Evolutionary conservation across 1,284 basidiomycete species (phyloP).

Genomic region (Papiliotrema flavescens): DNA sequence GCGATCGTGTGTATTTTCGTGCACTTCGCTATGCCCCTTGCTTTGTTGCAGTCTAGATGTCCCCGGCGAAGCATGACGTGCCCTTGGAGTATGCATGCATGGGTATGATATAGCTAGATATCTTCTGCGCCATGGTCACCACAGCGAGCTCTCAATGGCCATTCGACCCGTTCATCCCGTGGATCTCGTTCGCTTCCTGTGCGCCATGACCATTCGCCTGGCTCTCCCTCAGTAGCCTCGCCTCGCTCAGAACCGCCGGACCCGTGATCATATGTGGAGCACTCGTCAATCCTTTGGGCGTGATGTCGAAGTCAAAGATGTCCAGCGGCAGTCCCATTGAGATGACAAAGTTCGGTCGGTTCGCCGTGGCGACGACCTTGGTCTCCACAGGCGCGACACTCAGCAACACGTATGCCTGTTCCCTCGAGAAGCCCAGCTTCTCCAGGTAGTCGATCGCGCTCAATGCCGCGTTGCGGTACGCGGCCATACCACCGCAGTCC

Average conservation of each 20-base stretch:
- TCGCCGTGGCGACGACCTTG: conserved; percentile 28
- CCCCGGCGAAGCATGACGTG: no score
- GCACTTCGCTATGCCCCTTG: no score
- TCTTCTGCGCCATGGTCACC: no score
- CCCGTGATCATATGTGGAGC: background rate
- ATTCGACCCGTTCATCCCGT: no score
- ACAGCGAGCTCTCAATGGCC: no score
- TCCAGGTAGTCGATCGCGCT: conserved; percentile 69
- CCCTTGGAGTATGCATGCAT: no score
- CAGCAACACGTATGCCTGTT: conserved; percentile 70
- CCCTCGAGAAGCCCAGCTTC: conserved; percentile 46
- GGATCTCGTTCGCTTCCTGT: no score
- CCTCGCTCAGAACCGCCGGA: background rate
- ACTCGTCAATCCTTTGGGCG: background rate
- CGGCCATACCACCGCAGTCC: conserved; percentile 17
- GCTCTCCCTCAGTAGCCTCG: background rate
- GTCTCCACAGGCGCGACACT: conserved; percentile 68
- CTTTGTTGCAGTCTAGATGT: no score
- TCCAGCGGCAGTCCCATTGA: conserved; percentile 25
- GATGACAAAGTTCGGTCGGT: conserved; percentile 29
- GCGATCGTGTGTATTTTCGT: no score
- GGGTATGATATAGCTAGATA: no score
- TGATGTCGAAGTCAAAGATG: conserved; percentile 33
- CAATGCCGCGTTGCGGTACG: conserved; percentile 70
- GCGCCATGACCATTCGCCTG: background rate